Conservation (phyloP, 2,329 filamentous ascomycete genomes). For the Daldinia sp. region DNA sequence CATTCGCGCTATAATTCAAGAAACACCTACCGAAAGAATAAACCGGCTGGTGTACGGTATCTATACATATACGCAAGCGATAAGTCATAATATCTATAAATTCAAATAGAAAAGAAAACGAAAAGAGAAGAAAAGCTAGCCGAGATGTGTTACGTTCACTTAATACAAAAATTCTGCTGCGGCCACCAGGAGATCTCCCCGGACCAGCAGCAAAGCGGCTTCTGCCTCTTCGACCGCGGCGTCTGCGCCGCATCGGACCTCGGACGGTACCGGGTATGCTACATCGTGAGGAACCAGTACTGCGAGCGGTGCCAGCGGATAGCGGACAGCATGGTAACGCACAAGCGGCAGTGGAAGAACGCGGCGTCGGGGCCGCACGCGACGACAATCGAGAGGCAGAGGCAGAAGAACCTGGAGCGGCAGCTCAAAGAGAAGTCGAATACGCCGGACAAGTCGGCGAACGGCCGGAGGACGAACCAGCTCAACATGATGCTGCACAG, state of each 20-base stretch:
- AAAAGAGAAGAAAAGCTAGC: not conserved
- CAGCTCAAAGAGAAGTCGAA: not conserved
- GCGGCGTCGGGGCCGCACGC: not conserved
- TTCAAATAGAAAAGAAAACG: not conserved
- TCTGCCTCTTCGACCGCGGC: slow-evolving; percentile 20
- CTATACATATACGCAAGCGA: not conserved
- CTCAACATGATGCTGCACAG: slow-evolving; percentile 5
- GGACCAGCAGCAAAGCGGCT: not conserved
- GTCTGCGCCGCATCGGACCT: slow-evolving; percentile 4
- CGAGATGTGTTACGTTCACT: slow-evolving; percentile 25
- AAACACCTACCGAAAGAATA: not conserved
- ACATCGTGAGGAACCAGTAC: not conserved
- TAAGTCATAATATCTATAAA: not conserved
- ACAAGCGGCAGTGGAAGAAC: not conserved
- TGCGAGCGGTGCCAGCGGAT: slow-evolving; percentile 13
- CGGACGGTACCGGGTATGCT: slow-evolving; percentile 19
- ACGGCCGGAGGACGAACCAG: not conserved
- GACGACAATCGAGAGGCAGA: not conserved
- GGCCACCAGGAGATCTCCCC: slow-evolving; percentile 14
- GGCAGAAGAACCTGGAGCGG: not conserved
- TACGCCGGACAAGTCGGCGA: not conserved
- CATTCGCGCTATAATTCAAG: not conserved
- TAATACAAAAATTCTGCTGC: slow-evolving; percentile 17
- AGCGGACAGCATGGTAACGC: not conserved
- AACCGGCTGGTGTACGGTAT: not conserved